Evolutionary conservation across 192 early-diverging fungal species (phyloP), one percentile per base, ranked within the genome.

Genomic region (Podila epigama): DNA sequence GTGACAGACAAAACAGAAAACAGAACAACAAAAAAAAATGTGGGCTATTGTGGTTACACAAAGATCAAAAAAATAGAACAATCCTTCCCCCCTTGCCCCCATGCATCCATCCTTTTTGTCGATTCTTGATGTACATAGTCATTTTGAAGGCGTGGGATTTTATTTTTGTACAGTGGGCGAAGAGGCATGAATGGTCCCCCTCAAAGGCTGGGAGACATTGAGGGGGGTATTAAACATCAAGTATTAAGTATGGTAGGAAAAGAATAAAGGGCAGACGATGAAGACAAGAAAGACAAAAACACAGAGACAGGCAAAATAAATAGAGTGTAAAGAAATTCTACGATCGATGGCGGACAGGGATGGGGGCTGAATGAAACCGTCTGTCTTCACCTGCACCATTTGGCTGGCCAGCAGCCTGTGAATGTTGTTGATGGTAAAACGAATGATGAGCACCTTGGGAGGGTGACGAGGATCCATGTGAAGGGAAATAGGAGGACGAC

Each of bases 311-410:
- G 48, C 41, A 61, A 61, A 36, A 58, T 27, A 39, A 3, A 7
- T 6, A 58, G 34, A 58, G 57, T 0, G 2, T 9, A 29, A 33
- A 1, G 31, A 5, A 32, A 22, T n/a, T n/a, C n/a, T n/a, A n/a
- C n/a, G n/a, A n/a, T n/a, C n/a, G n/a, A n/a, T n/a, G n/a, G 41
- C 73, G 73, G 50, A 77, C 73, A 59, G 73, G 73, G 50, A 77
- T 77, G 20, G 73, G 73, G 20, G 73, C 73, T 11, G 73, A 77
- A 40, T 77, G 73, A 32, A 77, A 68, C 22, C 73, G 52, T 41
- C 73, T 25, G 13, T 77, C 73, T 4, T 77, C 73, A 55, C 60
- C 53, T 5, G 61, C 62, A 31, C 54, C 29, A 60, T 68, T 48
- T 1, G 44, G 39, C 15, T 68, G 60, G 34, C 63, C 63, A 51